phyloP scores from a whole-genome alignment of 1,139 yeast species.

The Pichia sp. region DNA sequence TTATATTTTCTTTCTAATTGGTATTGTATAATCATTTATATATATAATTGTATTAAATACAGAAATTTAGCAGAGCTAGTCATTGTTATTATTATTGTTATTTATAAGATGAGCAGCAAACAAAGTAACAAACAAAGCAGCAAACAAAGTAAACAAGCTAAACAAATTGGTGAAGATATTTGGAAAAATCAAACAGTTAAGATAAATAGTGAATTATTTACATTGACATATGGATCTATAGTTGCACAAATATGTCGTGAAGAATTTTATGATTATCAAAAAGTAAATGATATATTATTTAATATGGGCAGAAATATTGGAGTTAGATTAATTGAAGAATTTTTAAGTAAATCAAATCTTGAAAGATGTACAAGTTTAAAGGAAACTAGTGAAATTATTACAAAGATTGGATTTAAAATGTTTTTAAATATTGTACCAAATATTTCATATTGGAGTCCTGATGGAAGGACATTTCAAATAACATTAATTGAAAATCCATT shows the following conservation, averaged over 20 bases:
- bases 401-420: constrained; percentile 84
- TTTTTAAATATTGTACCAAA: constrained; percentile 78
- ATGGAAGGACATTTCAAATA: constrained; percentile 67
- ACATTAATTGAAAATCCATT: constrained; percentile 81
- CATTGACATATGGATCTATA: constrained; percentile 87
- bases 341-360: constrained; percentile 77
- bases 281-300: constrained; percentile 78
- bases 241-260: constrained; percentile 92
- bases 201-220: constrained; percentile 86
- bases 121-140: neutral
- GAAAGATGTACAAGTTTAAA: constrained; percentile 74
- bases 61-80: too few relatives aligned
- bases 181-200: constrained; percentile 90
- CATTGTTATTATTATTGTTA: neutral
- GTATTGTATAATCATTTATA: too few relatives aligned
- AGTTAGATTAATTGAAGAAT: constrained; percentile 83
- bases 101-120: neutral
- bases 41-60: too few relatives aligned
- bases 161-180: constrained; percentile 67
- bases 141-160: constrained; percentile 1
- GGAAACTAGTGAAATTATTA: constrained; percentile 82
- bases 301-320: constrained; percentile 97
- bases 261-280: constrained; percentile 62
- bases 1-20: too few relatives aligned
- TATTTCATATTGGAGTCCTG: constrained; percentile 64